phyloP scores from a whole-genome alignment of 2,329 filamentous ascomycete genomes.

The Lachnellula cervina region DNA sequence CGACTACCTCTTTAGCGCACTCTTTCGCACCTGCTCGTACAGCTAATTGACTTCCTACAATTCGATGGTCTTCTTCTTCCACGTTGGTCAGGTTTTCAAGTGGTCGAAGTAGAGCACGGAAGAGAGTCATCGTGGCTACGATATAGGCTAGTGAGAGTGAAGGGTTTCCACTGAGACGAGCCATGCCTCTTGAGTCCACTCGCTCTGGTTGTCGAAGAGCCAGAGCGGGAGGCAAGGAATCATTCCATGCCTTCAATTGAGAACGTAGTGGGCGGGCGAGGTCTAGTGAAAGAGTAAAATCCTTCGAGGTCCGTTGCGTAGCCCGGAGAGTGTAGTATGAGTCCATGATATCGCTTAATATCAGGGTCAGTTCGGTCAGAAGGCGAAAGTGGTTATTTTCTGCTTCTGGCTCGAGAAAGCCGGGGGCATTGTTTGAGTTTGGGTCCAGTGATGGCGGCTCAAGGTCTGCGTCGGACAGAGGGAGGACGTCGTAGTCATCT shows the following conservation, averaged over 20 bases:
- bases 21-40: constrained; percentile 29
- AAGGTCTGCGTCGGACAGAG: constrained; percentile 23
- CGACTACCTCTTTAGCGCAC: constrained; percentile 30
- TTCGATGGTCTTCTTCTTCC: constrained; percentile 24
- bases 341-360: constrained; percentile 32
- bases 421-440: constrained; percentile 14
- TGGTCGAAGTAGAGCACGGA: constrained; percentile 31
- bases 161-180: constrained; percentile 28
- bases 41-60: constrained; percentile 19
- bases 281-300: constrained; percentile 30
- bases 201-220: constrained; percentile 20
- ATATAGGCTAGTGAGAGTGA: constrained; percentile 33
- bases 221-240: constrained; percentile 26
- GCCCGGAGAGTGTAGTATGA: constrained; percentile 31
- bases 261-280: constrained; percentile 26
- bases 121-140: constrained; percentile 34
- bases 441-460: constrained; percentile 18
- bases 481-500: constrained; percentile 31
- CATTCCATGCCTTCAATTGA: constrained; percentile 31
- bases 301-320: constrained; percentile 26
- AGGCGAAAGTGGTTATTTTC: constrained; percentile 28
- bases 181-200: constrained; percentile 21
- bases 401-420: constrained; percentile 21
- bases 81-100: constrained; percentile 25
- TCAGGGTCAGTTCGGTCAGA: constrained; percentile 29